Percentiles rank a stretch among this genome's conserved stretches.
Conservation (phyloP, 306 rosid genomes). For the Rosa persica region DNA sequence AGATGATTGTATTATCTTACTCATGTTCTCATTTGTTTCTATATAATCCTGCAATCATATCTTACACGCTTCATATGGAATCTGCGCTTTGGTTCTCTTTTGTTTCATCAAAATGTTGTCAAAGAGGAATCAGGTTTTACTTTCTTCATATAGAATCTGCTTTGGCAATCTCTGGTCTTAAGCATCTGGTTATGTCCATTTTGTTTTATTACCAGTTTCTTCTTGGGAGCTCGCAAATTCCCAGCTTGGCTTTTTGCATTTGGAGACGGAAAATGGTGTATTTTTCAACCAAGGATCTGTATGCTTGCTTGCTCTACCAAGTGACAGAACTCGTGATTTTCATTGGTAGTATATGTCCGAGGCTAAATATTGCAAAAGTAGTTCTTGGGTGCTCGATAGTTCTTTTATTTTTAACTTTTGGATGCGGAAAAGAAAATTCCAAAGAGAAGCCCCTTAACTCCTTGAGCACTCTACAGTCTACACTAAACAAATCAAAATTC, state of each 20-base stretch:
- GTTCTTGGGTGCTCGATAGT: too few relatives aligned
- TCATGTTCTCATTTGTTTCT: neutral
- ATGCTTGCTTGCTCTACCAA: too few relatives aligned
- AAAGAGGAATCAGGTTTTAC: neutral
- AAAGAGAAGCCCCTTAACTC: too few relatives aligned
- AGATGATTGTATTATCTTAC: conserved; percentile 7
- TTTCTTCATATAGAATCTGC: neutral
- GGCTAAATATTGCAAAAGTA: too few relatives aligned
- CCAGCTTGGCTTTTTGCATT: too few relatives aligned
- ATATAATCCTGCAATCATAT: neutral
- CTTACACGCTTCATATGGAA: neutral
- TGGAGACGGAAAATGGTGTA: neutral
- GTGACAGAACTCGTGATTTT: neutral
- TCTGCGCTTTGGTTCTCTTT: neutral
- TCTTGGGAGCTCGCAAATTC: too few relatives aligned
- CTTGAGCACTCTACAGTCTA: too few relatives aligned
- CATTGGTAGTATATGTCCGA: neutral
- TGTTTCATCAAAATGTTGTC: neutral
- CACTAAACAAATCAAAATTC: too few relatives aligned
- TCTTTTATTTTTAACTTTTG: too few relatives aligned
- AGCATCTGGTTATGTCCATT: neutral
- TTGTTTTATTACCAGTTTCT: neutral
- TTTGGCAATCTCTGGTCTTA: neutral
- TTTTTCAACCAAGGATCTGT: neutral
- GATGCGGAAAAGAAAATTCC: too few relatives aligned